Evolutionary conservation across 164 flowering plant genomes (phyloP), one percentile per base, ranked within the genome.

Genomic region (Sextonia rubra): DNA sequence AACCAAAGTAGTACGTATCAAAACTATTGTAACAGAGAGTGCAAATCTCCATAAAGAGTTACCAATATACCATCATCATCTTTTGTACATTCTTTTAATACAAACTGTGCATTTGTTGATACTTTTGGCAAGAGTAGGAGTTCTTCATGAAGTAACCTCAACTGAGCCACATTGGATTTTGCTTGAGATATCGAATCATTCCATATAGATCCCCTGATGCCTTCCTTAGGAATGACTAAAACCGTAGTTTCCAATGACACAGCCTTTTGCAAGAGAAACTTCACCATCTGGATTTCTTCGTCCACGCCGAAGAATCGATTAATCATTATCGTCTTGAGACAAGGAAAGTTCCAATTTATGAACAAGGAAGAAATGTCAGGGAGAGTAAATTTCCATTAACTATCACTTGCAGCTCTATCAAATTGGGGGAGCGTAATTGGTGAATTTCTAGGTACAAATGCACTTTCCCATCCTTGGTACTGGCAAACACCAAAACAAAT

Each of bases 271-370:
- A 69, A 6, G 44, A 75, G 49, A 56, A 69, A 75, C 12, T 69
- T 23, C 68, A 74, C 76, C 72, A 74, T 24, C 22, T 17, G 23
- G 48, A 69, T 61, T 15, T 74, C 62, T 9, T 47, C 7, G 3
- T 55, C 23, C 3, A 48, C 15, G 56, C 73, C 73, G 11, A 4
- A 23, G 48, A 74, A 74, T 66, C 52, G 47, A 47, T 18, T 69
- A 23, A 74, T 74, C 73, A 69, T 62, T 11, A 74, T 32, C 25
- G 55, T 63, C 24, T 47, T 55, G 60, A 74, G 69, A 64, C 63
- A 24, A 55, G 60, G 60, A 12, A 17, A 55, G 17, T 3, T 17
- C 17, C 60, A 55, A n/a, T 11, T 11, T 55, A 15, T 9, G 60
- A 55, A 55, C 5, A 11, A 55, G 5, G 20, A 15, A 55, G 17